Conservation (phyloP, 768 basidiomycete genomes). For the Naganishia friedmannii region DNA sequence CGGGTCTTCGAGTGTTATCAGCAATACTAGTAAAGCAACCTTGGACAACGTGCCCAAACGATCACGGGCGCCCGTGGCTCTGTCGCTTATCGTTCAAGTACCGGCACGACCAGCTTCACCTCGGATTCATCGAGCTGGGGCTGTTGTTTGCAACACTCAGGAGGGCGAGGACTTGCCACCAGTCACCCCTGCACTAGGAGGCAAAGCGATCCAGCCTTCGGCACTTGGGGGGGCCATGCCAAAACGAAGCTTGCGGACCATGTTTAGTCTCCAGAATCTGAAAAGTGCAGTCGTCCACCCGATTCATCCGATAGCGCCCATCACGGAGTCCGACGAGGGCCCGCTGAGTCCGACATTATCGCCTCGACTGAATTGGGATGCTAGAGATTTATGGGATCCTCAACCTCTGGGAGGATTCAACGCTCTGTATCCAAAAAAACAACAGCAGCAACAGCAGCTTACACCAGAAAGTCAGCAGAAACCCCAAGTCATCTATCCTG, state of each 20-base stretch:
- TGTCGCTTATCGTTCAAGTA: slow-evolving; percentile 3
- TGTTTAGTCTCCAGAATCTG: slow-evolving; percentile 28
- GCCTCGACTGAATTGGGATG: slow-evolving; percentile 29
- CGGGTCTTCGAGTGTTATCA: slow-evolving; percentile 24
- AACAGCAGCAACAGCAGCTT: slow-evolving; percentile 9
- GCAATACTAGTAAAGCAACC: slow-evolving; percentile 24
- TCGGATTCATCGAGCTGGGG: slow-evolving; percentile 36
- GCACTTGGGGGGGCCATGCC: slow-evolving; percentile 3
- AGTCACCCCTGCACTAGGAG: slow-evolving; percentile 20
- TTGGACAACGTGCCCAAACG: slow-evolving; percentile 11
- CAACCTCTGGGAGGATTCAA: slow-evolving; percentile 26
- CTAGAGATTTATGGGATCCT: slow-evolving; percentile 22
- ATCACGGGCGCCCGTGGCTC: background rate
- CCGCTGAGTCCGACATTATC: slow-evolving; percentile 19
- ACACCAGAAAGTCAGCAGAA: background rate
- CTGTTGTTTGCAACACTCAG: slow-evolving; percentile 47
- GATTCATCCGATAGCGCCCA: background rate
- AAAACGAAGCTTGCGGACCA: slow-evolving; percentile 21
- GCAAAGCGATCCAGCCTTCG: slow-evolving; percentile 19
- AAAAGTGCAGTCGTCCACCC: slow-evolving; percentile 8
- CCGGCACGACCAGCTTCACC: slow-evolving; percentile 37
- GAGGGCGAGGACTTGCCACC: slow-evolving; percentile 47
- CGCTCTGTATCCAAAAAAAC: slow-evolving; percentile 26
- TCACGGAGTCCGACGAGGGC: background rate
- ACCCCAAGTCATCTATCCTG: slow-evolving; percentile 14